These are phyloP conservation scores for Mariannaea sp. DNA, from an alignment of 2,329 filamentous ascomycete species.

Conservation along the genomic window DNA sequence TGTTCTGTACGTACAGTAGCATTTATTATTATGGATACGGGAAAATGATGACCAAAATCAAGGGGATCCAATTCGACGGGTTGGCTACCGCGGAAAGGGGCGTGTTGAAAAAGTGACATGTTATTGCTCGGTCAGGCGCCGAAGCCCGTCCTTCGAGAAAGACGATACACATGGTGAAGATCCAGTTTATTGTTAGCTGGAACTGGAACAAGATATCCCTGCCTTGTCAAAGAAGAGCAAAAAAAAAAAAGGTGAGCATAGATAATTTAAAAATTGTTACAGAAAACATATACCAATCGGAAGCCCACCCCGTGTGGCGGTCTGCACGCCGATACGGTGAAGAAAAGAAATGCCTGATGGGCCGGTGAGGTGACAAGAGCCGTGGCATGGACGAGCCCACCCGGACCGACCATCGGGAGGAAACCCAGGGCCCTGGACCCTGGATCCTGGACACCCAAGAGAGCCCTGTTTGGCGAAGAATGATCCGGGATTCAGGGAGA, in stretches of 20 bases:
- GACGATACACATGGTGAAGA: background rate
- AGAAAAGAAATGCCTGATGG: background rate
- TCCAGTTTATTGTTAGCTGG: constrained; percentile 20
- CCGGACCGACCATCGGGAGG: constrained; percentile 31
- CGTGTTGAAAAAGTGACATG: constrained; percentile 17
- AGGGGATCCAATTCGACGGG: constrained; percentile 2
- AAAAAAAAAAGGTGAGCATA: background rate
- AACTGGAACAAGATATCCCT: constrained; percentile 4
- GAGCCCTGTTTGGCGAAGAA: too few species aligned
- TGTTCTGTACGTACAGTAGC: background rate
- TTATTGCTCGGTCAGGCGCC: constrained; percentile 20
- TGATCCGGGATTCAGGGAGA: background rate
- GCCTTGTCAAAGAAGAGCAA: background rate
- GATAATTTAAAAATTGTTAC: too few species aligned
- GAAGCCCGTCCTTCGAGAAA: constrained; percentile 20
- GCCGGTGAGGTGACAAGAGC: constrained; percentile 36
- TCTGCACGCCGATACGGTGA: constrained; percentile 3
- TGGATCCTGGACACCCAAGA: too few species aligned
- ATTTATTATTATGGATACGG: background rate
- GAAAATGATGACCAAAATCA: too few species aligned
- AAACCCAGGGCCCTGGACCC: too few species aligned
- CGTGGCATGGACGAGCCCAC: constrained; percentile 32
- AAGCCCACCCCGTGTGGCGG: background rate
- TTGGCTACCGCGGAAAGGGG: background rate
- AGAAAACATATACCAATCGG: background rate